phyloP scores from a whole-genome alignment of 129 eudicot species.

The Pulicaria dysenterica region DNA sequence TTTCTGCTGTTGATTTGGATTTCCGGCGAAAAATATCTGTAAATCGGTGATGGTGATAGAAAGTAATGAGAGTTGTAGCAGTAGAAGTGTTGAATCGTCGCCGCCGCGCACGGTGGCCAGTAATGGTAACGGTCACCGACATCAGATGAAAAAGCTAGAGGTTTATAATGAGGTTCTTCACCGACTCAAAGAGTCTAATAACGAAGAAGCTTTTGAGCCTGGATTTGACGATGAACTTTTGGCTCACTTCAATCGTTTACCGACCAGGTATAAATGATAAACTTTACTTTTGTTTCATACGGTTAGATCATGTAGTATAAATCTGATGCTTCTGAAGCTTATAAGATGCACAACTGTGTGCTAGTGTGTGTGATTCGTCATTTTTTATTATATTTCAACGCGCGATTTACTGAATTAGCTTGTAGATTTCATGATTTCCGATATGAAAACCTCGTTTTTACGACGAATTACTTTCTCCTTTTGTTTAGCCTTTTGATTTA shows the following conservation, averaged over 20 bases:
- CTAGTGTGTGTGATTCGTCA: conserved; percentile 11
- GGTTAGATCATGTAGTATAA: conserved; percentile 6
- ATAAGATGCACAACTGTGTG: conserved; percentile 12
- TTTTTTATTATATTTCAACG: conserved; percentile 14
- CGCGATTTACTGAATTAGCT: conserved; percentile 20
- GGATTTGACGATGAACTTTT: conserved; percentile 89
- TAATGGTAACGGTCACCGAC: conserved; percentile 41
- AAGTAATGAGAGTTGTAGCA: conserved; percentile 78
- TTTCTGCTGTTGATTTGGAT: conserved; percentile 1
- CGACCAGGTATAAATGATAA: conserved; percentile 56
- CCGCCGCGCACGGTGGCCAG: conserved; percentile 35
- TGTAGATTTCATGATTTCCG: conserved; percentile 14
- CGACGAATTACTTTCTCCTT: background rate
- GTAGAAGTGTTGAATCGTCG: conserved; percentile 70
- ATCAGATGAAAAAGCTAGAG: conserved; percentile 75
- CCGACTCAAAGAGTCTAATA: conserved; percentile 65
- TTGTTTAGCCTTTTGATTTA: conserved; percentile 3
- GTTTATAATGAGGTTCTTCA: conserved; percentile 93
- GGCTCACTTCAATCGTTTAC: conserved; percentile 95
- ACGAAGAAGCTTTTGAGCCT: conserved; percentile 58
- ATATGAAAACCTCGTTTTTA: conserved; percentile 9
- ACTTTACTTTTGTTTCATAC: conserved; percentile 20
- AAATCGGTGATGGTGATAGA: conserved; percentile 65
- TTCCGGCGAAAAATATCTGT: conserved; percentile 18
- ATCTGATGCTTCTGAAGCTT: conserved; percentile 24